These are phyloP conservation scores for Fusarium xylarioides DNA, from an alignment of 2,329 filamentous ascomycete genomes.

Conservation along the genomic window DNA sequence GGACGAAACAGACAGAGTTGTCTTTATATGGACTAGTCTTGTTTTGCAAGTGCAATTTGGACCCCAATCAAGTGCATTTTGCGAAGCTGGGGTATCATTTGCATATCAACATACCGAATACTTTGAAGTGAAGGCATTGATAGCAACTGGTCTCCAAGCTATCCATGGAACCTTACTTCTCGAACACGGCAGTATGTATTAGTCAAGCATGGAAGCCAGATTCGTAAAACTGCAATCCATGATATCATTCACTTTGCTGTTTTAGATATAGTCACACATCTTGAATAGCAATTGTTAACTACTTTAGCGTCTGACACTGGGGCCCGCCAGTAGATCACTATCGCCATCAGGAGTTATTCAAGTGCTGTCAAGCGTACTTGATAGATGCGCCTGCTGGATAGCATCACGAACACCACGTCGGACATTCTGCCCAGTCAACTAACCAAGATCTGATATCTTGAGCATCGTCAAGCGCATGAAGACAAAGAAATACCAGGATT, in stretches of 20 bases:
- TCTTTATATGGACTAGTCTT: slow-evolving; percentile 29
- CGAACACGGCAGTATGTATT: slow-evolving; percentile 31
- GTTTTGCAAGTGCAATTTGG: slow-evolving; percentile 41
- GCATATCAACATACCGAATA: slow-evolving; percentile 2
- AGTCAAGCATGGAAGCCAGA: slow-evolving; percentile 29
- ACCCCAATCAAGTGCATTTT: slow-evolving; percentile 37
- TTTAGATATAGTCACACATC: slow-evolving; percentile 37
- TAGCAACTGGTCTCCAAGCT: background rate
- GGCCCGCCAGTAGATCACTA: slow-evolving; percentile 5
- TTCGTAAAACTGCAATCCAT: slow-evolving; percentile 28
- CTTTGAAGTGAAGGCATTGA: slow-evolving; percentile 21
- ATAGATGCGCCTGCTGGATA: background rate
- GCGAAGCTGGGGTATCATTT: slow-evolving; percentile 30
- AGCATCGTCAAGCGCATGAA: background rate
- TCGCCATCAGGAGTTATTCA: background rate
- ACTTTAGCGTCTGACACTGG: slow-evolving; percentile 15
- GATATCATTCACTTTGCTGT: slow-evolving; percentile 36
- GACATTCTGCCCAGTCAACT: background rate
- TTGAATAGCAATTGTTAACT: slow-evolving; percentile 1
- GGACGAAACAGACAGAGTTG: slow-evolving; percentile 10
- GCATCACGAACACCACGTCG: background rate
- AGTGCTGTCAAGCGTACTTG: slow-evolving; percentile 10
- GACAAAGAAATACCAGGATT: background rate
- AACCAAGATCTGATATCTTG: background rate
- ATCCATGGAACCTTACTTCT: slow-evolving; percentile 30